Percentiles rank a stretch among this genome's conserved stretches.
Conservation (phyloP, 176 grass and related monocot species). For the Hordeum marinum region DNA sequence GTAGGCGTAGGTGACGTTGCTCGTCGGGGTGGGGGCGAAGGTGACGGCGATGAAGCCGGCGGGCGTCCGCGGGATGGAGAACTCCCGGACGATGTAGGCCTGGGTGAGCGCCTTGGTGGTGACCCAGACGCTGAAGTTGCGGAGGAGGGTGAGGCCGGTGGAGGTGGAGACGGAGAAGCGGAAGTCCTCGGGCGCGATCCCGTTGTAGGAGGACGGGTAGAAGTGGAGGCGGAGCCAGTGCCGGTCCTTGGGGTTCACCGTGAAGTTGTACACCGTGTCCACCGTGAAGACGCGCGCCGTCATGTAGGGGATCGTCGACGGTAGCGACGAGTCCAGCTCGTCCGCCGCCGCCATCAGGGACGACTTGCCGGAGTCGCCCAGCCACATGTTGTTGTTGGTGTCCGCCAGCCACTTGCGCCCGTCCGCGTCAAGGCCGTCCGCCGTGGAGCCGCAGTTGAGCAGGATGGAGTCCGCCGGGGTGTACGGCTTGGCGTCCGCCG, state of each 20-base stretch:
- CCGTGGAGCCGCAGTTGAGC: slow-evolving; percentile 60
- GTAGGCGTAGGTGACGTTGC: slow-evolving; percentile 70
- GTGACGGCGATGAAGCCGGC: slow-evolving; percentile 43
- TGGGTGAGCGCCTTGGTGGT: slow-evolving; percentile 64
- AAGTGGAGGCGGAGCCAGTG: slow-evolving; percentile 87
- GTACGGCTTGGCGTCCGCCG: slow-evolving; percentile 18
- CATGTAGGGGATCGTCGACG: slow-evolving; percentile 73
- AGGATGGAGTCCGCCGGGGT: slow-evolving; percentile 37
- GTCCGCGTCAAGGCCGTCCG: slow-evolving; percentile 50
- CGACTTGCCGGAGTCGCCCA: slow-evolving; percentile 44
- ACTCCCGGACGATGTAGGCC: slow-evolving; percentile 63
- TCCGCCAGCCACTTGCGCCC: slow-evolving; percentile 57
- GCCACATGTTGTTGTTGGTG: slow-evolving; percentile 45
- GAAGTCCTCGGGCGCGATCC: slow-evolving; percentile 34
- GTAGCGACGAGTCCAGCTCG: slow-evolving; percentile 53
- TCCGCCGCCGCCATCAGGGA: slow-evolving; percentile 36
- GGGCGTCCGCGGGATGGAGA: slow-evolving; percentile 45
- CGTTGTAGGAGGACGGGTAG: slow-evolving; percentile 74
- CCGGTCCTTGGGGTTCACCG: slow-evolving; percentile 41
- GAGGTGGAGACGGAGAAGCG: slow-evolving; percentile 62
- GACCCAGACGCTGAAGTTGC: slow-evolving; percentile 67
- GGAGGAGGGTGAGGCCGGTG: slow-evolving; percentile 53
- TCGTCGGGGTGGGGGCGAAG: slow-evolving; percentile 46
- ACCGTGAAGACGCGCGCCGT: slow-evolving; percentile 64
- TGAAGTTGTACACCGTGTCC: slow-evolving; percentile 57